phyloP scores from a whole-genome alignment of 2,329 filamentous ascomycete genomes.

The Scedosporium dehoogii region DNA sequence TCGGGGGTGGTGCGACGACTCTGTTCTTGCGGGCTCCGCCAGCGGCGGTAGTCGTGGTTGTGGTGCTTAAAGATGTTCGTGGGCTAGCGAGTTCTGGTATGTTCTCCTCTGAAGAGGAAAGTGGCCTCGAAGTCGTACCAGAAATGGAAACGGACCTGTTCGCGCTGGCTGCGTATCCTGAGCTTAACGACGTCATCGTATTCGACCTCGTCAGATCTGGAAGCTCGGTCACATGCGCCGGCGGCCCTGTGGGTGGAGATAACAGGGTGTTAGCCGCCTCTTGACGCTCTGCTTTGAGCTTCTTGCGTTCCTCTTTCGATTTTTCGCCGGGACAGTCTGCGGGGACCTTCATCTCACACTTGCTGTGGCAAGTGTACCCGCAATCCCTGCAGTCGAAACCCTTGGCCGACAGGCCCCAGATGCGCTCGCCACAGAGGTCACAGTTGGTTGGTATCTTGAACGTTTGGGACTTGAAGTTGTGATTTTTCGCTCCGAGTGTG shows the following conservation, averaged over 20 bases:
- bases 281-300: conserved; percentile 78
- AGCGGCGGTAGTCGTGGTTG: conserved; percentile 17
- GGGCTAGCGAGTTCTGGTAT: conserved; percentile 10
- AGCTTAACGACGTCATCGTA: conserved; percentile 84
- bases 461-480: conserved; percentile 97
- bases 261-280: conserved; percentile 58
- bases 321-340: conserved; percentile 92
- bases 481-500: conserved; percentile 83
- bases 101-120: conserved; percentile 42
- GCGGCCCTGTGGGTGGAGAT: conserved; percentile 34
- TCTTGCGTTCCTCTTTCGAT: conserved; percentile 91
- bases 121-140: conserved; percentile 40
- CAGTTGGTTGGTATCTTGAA: conserved; percentile 99
- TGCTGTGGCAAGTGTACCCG: conserved; percentile 95
- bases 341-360: conserved; percentile 98
- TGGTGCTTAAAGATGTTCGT: conserved; percentile 17
- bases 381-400: conserved; percentile 94
- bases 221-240: conserved; percentile 47
- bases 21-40: conserved; percentile 49
- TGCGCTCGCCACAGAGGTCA: conserved; percentile 89
- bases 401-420: conserved; percentile 95
- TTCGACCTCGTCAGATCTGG: conserved; percentile 67
- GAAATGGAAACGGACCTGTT: conserved; percentile 67
- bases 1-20: conserved; percentile 78
- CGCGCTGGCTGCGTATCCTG: conserved; percentile 73